phyloP scores from a whole-genome alignment of 345 rosid species.

The Eucalyptus dawsonii region DNA sequence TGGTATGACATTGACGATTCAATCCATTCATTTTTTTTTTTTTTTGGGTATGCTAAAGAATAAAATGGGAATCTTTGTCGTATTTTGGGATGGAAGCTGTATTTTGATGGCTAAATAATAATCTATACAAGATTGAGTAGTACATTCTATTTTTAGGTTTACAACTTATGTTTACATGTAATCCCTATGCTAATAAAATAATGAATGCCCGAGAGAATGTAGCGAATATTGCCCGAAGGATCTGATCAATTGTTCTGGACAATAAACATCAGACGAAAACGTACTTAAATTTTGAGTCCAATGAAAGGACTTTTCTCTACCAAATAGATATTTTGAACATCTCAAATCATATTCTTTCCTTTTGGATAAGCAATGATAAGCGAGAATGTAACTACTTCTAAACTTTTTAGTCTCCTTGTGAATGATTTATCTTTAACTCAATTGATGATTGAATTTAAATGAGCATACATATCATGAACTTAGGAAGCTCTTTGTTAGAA shows the following conservation, averaged over 20 bases:
- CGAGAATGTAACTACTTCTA: not conserved
- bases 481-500: not conserved
- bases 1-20: not conserved
- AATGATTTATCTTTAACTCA: not conserved
- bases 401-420: not conserved
- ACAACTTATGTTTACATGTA: not conserved
- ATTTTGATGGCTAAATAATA: not conserved
- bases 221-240: not conserved
- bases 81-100: not conserved
- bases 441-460: not conserved
- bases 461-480: not conserved
- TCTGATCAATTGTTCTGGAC: not conserved
- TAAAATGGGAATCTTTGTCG: not conserved
- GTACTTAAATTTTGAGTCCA: not conserved
- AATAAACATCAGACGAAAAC: no score
- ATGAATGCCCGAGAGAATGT: not conserved
- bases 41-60: no score
- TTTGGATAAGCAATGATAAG: not conserved
- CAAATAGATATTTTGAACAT: not conserved
- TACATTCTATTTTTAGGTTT: not conserved
- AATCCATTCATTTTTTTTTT: no score
- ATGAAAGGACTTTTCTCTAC: not conserved
- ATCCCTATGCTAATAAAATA: not conserved
- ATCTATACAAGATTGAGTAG: not conserved
- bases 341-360: not conserved